Percentiles rank a stretch among this genome's conserved stretches.
phyloP scores from a whole-genome alignment of 2,329 filamentous ascomycete genomes.

The Camillea tinctor region DNA sequence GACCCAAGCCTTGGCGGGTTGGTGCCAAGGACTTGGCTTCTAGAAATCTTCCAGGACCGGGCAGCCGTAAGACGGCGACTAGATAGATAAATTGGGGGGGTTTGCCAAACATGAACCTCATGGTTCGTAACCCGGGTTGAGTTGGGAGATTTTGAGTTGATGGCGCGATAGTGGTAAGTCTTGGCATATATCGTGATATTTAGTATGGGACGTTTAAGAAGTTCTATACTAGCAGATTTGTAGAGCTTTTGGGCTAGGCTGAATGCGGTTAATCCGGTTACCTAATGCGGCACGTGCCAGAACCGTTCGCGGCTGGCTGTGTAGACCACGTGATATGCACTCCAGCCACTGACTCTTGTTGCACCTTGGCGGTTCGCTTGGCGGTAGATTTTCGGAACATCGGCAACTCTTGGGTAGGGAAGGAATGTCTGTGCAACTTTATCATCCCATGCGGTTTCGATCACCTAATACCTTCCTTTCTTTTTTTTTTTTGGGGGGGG shows the following conservation, averaged over 20 bases:
- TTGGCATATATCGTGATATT: not conserved
- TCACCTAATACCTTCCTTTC: too few species aligned
- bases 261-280: not conserved
- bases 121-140: not conserved
- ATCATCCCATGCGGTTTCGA: too few species aligned
- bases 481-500: too few species aligned
- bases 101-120: not conserved
- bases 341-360: not conserved
- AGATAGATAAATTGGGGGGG: not conserved
- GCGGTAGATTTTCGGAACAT: not conserved
- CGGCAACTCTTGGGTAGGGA: not conserved
- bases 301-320: not conserved
- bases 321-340: not conserved
- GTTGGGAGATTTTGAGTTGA: not conserved
- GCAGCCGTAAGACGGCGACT: constrained; percentile 4
- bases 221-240: too few species aligned
- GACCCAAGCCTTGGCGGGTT: constrained; percentile 23
- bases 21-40: constrained; percentile 20
- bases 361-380: not conserved
- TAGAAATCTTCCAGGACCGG: constrained; percentile 4
- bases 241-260: not conserved
- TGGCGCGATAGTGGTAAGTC: not conserved
- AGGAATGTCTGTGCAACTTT: too few species aligned
- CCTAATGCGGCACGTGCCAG: not conserved
- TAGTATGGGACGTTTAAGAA: too few species aligned